phyloP scores from a whole-genome alignment of 306 rosid species.

The Oemleria cerasiformis region DNA sequence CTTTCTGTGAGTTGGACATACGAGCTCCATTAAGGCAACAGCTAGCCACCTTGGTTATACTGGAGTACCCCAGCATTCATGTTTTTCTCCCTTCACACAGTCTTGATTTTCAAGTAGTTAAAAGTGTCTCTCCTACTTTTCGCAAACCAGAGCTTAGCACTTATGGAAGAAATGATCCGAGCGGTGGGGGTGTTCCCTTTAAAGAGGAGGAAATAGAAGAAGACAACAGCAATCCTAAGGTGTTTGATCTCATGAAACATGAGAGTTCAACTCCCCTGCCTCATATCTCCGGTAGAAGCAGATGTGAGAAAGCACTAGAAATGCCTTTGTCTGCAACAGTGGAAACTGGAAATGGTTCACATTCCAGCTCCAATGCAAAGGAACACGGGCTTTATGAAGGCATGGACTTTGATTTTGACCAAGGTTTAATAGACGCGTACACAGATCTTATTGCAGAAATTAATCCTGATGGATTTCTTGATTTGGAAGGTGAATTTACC shows the following conservation, averaged over 20 bases:
- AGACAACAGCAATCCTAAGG: slow-evolving; percentile 39
- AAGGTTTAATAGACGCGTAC: slow-evolving; percentile 51
- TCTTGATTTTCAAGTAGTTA: slow-evolving; percentile 58
- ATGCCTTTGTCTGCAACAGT: slow-evolving; percentile 32
- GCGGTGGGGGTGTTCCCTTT: slow-evolving; percentile 47
- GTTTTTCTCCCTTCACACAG: slow-evolving; percentile 67
- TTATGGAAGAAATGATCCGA: slow-evolving; percentile 26
- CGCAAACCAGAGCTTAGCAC: slow-evolving; percentile 38
- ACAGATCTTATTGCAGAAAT: slow-evolving; percentile 50
- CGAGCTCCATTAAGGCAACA: slow-evolving; percentile 69
- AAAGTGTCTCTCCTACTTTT: slow-evolving; percentile 27
- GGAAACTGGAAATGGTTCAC: slow-evolving; percentile 31
- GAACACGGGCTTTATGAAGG: slow-evolving; percentile 35
- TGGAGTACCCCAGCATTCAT: slow-evolving; percentile 83
- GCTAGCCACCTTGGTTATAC: slow-evolving; percentile 47
- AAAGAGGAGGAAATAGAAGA: slow-evolving; percentile 80
- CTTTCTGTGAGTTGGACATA: slow-evolving; percentile 65
- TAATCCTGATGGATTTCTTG: slow-evolving; percentile 57
- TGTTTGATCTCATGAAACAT: slow-evolving; percentile 54
- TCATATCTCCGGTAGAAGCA: slow-evolving; percentile 21
- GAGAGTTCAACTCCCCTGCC: slow-evolving; percentile 37
- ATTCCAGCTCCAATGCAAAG: slow-evolving; percentile 18
- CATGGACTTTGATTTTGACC: slow-evolving; percentile 55
- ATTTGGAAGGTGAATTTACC: slow-evolving; percentile 46
- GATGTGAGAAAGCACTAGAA: slow-evolving; percentile 24